Evolutionary conservation across 2,329 filamentous ascomycete genomes (phyloP), one percentile per base, ranked within the genome.

Genomic region (Hypoxylon sp.): DNA sequence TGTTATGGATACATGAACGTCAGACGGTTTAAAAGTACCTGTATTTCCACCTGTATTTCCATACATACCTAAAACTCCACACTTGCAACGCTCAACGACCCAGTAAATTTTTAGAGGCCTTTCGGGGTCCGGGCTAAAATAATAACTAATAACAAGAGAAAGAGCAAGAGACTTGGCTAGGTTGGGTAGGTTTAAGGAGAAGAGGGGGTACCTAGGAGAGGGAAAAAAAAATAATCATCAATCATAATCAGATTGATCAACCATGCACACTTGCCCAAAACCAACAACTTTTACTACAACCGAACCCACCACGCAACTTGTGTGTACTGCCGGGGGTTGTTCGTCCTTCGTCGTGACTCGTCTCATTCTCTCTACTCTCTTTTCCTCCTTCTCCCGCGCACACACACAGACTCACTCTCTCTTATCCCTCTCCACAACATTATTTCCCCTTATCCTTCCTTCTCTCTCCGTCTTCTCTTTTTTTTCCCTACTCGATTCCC

Each of bases 231-330:
- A 57, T 46, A 58, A 61, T 62, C 39, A 54, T 66, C 26, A 55
- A 63, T 58, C 39, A 48, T 59, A 69, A 55, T 48, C 47, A 67
- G 63, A 69, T 67, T 63, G 57, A 71, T 66, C 62, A 69, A 58
- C 66, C 52, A 71, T 71, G 63, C 69, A 62, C 52, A 57, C 60
- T 44, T 67, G 39, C 65, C 66, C 66, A 50, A 70, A 71, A 67
- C 67, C 66, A 71, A 73, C 71, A 71, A 52, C 66, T 64, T 61
- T 70, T 61, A 66, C 66, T 69, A 66, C 67, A 59, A 67, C 64
- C 57, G 58, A 70, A 55, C 67, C 66, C 67, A 67, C 64, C 29
- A 62, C 63, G 63, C 67, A 70, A 67, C 52, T 58, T 58, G 52
- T 47, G 53, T 64, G 58, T 61, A 67, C 58, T 65, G 31, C 50